These are phyloP conservation scores for Glarea lozoyensis DNA, from an alignment of 495 filamentous ascomycete genomes.

Conservation along the genomic window DNA sequence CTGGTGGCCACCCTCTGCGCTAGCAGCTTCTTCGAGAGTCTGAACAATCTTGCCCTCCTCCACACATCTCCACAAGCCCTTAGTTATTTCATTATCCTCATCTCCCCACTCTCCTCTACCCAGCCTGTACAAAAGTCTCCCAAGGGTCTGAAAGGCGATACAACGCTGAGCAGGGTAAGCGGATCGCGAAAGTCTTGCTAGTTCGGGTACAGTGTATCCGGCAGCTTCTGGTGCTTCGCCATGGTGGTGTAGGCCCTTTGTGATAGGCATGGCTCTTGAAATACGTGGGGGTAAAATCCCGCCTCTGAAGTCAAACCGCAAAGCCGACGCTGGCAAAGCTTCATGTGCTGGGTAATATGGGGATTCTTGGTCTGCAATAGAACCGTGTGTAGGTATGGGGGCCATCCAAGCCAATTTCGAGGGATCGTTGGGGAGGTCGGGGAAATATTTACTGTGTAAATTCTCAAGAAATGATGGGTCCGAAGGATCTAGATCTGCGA, in stretches of 20 bases:
- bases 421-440: constrained; percentile 73
- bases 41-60: constrained; percentile 68
- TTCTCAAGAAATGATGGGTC: constrained; percentile 73
- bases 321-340: constrained; percentile 60
- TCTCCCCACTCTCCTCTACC: constrained; percentile 72
- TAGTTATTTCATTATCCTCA: constrained; percentile 43
- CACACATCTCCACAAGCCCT: constrained; percentile 68
- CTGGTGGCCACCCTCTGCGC: constrained; percentile 37
- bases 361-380: constrained; percentile 50
- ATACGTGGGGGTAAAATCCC: constrained; percentile 64
- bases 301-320: constrained; percentile 86
- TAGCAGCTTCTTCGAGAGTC: constrained; percentile 58
- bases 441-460: constrained; percentile 89
- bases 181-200: constrained; percentile 73
- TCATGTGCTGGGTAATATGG: constrained; percentile 71
- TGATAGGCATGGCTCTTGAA: constrained; percentile 60
- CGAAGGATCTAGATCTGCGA: constrained; percentile 69
- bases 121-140: constrained; percentile 74
- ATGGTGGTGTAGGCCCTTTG: constrained; percentile 85
- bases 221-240: constrained; percentile 87
- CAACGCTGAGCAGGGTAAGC: constrained; percentile 81
- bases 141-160: constrained; percentile 83
- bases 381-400: constrained; percentile 49
- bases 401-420: constrained; percentile 85
- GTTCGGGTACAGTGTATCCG: constrained; percentile 86